Percentiles rank a stretch among this genome's conserved stretches.
phyloP scores from a whole-genome alignment of 2,329 filamentous ascomycete genomes.

The Coniochaeta pulveracea region DNA sequence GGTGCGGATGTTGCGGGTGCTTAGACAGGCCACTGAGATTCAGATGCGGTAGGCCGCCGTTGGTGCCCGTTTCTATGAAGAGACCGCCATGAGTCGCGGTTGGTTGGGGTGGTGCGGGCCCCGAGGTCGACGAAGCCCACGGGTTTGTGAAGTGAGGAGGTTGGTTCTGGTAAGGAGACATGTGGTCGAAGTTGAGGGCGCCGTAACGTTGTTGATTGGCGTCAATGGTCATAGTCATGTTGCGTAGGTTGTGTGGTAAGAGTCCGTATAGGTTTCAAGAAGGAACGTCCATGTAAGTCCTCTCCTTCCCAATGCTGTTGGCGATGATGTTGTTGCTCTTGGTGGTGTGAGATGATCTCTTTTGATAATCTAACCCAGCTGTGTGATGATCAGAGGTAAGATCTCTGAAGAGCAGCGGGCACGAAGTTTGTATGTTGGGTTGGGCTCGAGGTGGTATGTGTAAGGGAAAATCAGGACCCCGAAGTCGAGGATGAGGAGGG shows the following conservation, averaged over 20 bases:
- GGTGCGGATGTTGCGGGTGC: constrained; percentile 32
- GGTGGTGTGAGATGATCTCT: constrained; percentile 6
- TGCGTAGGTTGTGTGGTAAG: constrained; percentile 20
- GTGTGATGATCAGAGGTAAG: constrained; percentile 41
- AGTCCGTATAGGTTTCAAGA: constrained; percentile 10
- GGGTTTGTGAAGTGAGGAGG: constrained; percentile 88
- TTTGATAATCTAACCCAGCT: too few species aligned
- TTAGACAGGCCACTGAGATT: constrained; percentile 45
- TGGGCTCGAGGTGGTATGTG: constrained; percentile 17
- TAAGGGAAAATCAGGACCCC: constrained; percentile 18
- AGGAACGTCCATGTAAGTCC: constrained; percentile 7
- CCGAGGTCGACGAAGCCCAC: constrained; percentile 53
- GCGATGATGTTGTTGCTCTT: too few species aligned
- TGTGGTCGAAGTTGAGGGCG: constrained; percentile 68
- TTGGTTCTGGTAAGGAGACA: constrained; percentile 53
- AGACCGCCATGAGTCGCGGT: too few species aligned
- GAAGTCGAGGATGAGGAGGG: constrained; percentile 25
- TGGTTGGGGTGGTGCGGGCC: constrained; percentile 24
- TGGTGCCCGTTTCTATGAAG: too few species aligned
- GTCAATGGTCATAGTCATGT: constrained; percentile 94
- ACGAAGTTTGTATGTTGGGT: constrained; percentile 12
- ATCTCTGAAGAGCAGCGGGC: constrained; percentile 24
- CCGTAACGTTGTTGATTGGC: constrained; percentile 73
- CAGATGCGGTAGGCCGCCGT: constrained; percentile 41
- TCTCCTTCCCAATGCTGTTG: too few species aligned